Base-by-base conservation (phyloP, 2,329 filamentous ascomycete species). In the Hypoxylon sp. region DNA sequence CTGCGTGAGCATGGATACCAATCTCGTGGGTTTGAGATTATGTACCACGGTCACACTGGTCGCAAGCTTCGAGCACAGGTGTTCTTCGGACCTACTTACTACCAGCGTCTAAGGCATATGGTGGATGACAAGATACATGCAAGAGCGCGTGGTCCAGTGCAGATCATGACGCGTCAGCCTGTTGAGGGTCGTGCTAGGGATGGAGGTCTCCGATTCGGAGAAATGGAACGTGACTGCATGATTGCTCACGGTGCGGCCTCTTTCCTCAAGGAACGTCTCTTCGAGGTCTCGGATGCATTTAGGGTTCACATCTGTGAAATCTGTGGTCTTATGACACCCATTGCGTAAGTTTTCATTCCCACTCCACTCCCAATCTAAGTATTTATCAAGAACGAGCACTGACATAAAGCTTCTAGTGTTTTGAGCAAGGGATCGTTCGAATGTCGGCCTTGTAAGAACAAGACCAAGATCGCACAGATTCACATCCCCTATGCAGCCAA, bases 211-310 rank as follows among this genome's bases (percentile, higher is more conserved):
- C 95, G 97, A 79, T 99, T 99, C 89, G 96, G 96, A 90, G 96
- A 99, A 86, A 99, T 99, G 96, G 97, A 99, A 83, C 95, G 97
- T 84, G 97, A 99, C 89, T 99, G 96, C 81, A 99, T 99, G 96
- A 99, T 99, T 85, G 94, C 97, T n/a, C 97, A 99, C 80, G 96
- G 96, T 79, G 96, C 97, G 3, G 95, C 94, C 60, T 92, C 94
- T 1, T 99, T 99, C 88, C 83, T 99, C 78, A 99, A 99, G 84
- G 96, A 99, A 85, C 90, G 96, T 77, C 83, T 99, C 65, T 98
- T 99, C 77, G 95, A 98, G 80, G 96, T 99, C 55, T 97, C 94
- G 58, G 96, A 99, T 84, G 95, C 96, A 39, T 99, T 98, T 88
- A 88, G 94, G 81, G 96, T 99, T 66, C 96, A 99, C 82, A 92